Evolutionary conservation across 306 rosid genomes (phyloP), one percentile per base, ranked within the genome.

Genomic region (Dalbergia cochinchinensis): DNA sequence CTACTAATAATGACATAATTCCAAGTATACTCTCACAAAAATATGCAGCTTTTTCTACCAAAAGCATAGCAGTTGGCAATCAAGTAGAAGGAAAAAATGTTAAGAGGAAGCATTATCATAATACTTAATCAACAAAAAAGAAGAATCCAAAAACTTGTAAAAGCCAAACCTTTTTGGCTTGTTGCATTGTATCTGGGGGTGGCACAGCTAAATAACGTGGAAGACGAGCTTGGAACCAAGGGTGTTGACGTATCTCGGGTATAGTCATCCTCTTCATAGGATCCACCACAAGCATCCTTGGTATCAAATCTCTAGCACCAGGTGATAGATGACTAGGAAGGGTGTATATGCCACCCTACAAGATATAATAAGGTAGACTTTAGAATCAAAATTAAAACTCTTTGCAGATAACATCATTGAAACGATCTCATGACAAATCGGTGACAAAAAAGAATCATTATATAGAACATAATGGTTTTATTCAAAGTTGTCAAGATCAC

Each of bases 181-280:
- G 97, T 77, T 89, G 93, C 74, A 87, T 48, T 48, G 94, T 87
- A 82, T 91, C 95, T 10, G 95, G 94, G 13, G 99, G 97, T 58
- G 97, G 89, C 74, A 95, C 93, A n/a, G 96, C 99, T 81, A 95
- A 87, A 79, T 95, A 95, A 62, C 96, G 97, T 2, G 98, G 97
- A 78, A 95, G 93, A 87, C 84, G 97, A 78, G 92, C 86, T 87
- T 91, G 96, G 88, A 95, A 92, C 99, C 99, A 95, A 39, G 66
- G 86, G 80, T 95, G 99, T 62, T 92, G 94, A 34, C 98, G 96
- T 80, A 95, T 95, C 86, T 95, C 98, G 51, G 92, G 94, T 68
- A 95, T 91, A 61, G 97, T 89, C 89, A 95, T 83, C 77, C 99
- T 86, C 85, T 87, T 95, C 94, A 93, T 88, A 51, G 98, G 97